phyloP scores from a whole-genome alignment of 805 yeast species.

The Kazachstania viticola region DNA sequence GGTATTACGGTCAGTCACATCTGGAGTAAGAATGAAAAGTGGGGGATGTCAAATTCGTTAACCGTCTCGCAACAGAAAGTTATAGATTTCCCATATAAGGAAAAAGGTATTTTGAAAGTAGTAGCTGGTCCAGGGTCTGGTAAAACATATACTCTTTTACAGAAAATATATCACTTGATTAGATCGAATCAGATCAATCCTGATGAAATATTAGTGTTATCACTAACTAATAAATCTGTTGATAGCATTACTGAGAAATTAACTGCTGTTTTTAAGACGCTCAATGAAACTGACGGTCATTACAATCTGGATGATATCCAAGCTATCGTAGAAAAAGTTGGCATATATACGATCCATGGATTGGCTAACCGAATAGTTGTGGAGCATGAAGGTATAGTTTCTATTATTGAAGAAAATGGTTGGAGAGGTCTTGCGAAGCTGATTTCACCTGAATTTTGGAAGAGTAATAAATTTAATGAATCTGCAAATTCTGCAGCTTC shows the following conservation, averaged over 20 bases:
- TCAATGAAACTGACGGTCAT: slow-evolving; percentile 13
- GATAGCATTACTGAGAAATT: slow-evolving; percentile 31
- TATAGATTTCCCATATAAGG: slow-evolving; percentile 31
- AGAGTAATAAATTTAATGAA: slow-evolving; percentile 4
- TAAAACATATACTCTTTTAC: slow-evolving; percentile 48
- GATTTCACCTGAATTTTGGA: slow-evolving; percentile 17
- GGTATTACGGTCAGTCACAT: too few species aligned
- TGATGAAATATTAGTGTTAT: slow-evolving; percentile 44
- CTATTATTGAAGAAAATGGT: slow-evolving; percentile 43
- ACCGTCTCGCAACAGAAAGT: slow-evolving; percentile 39
- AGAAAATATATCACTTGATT: slow-evolving; percentile 40
- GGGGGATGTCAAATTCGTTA: slow-evolving; percentile 8
- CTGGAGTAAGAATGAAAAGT: background rate
- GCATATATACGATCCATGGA: slow-evolving; percentile 52
- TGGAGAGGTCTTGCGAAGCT: slow-evolving; percentile 36
- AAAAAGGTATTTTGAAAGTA: slow-evolving; percentile 34
- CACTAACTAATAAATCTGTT: slow-evolving; percentile 63
- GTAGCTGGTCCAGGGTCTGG: slow-evolving; percentile 72
- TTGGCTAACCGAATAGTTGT: slow-evolving; percentile 42
- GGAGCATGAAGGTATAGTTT: slow-evolving; percentile 27
- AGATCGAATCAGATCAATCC: slow-evolving; percentile 31
- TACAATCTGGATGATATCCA: slow-evolving; percentile 1
- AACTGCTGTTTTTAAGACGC: slow-evolving; percentile 24
- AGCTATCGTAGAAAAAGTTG: slow-evolving; percentile 21
- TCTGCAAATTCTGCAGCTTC: too few species aligned